phyloP scores from a whole-genome alignment of 257 asterid species.

The Hygrophila difformis region DNA sequence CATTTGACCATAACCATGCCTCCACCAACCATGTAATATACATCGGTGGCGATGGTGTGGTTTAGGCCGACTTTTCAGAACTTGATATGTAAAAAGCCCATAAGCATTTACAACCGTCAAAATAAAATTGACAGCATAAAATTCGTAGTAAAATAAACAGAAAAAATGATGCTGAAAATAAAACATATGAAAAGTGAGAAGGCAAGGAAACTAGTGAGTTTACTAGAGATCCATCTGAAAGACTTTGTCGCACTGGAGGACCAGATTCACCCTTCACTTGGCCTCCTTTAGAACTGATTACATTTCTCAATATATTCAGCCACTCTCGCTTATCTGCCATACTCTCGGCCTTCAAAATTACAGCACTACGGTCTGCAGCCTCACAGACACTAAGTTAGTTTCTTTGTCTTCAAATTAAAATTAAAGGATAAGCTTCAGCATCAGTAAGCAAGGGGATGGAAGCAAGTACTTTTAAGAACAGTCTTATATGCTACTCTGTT shows the following conservation, averaged over 20 bases:
- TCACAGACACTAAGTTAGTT: background rate
- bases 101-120: conserved; percentile 8
- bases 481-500: conserved; percentile 93
- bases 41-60: too few relatives aligned
- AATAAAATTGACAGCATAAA: background rate
- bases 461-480: conserved; percentile 59
- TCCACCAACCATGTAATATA: too few relatives aligned
- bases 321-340: conserved; percentile 53
- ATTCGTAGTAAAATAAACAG: background rate
- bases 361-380: conserved; percentile 62
- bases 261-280: conserved; percentile 60
- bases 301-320: conserved; percentile 47
- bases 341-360: conserved; percentile 69
- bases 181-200: conserved; percentile 9
- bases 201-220: conserved; percentile 18
- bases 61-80: too few relatives aligned
- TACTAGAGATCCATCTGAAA: conserved; percentile 78
- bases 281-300: conserved; percentile 71
- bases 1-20: too few relatives aligned
- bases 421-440: background rate
- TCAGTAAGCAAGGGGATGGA: background rate
- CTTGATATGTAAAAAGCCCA: conserved; percentile 5
- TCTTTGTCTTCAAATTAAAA: background rate
- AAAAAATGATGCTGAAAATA: conserved; percentile 8
- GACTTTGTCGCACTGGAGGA: conserved; percentile 50